Percentiles rank a stretch among this genome's conserved stretches.
Conservation (phyloP, 805 yeast species). For the Suhomyces tanzawaensis region DNA sequence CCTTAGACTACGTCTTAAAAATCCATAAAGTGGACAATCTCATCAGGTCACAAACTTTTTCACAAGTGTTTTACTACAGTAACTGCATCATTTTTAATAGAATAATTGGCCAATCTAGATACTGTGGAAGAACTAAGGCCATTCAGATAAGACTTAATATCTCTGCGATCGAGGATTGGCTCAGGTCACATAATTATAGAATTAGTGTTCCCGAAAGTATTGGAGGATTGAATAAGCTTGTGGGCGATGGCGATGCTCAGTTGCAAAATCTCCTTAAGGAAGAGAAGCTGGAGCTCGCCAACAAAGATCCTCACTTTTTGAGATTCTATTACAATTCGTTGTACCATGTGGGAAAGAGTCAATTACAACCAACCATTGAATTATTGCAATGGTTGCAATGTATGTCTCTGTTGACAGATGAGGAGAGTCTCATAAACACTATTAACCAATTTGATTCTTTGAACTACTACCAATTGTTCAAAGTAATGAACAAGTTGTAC, state of each 20-base stretch:
- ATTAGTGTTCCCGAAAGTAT: constrained; percentile 32
- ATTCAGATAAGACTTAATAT: constrained; percentile 85
- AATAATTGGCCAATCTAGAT: constrained; percentile 62
- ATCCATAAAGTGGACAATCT: constrained; percentile 78
- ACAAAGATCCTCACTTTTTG: constrained; percentile 45
- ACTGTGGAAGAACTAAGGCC: constrained; percentile 77
- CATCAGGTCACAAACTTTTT: constrained; percentile 72
- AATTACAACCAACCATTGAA: constrained; percentile 72
- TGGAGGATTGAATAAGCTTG: constrained; percentile 27
- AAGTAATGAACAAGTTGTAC: constrained; percentile 65
- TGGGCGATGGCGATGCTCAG: constrained; percentile 10
- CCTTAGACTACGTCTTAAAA: constrained; percentile 79
- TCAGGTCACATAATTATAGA: constrained; percentile 61
- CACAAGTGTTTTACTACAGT: constrained; percentile 77
- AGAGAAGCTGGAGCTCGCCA: constrained; percentile 17
- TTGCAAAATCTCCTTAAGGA: constrained; percentile 26
- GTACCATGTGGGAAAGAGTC: constrained; percentile 60
- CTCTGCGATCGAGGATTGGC: constrained; percentile 91
- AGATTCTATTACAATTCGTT: constrained; percentile 64
- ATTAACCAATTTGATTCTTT: constrained; percentile 52
- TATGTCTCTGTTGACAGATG: constrained; percentile 65
- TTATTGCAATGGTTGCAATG: constrained; percentile 89
- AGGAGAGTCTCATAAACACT: constrained; percentile 58
- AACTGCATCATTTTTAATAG: constrained; percentile 72
- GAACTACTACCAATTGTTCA: constrained; percentile 67